Conservation (phyloP, 257 asterid genomes). For the Ajuga chamaepitys region DNA sequence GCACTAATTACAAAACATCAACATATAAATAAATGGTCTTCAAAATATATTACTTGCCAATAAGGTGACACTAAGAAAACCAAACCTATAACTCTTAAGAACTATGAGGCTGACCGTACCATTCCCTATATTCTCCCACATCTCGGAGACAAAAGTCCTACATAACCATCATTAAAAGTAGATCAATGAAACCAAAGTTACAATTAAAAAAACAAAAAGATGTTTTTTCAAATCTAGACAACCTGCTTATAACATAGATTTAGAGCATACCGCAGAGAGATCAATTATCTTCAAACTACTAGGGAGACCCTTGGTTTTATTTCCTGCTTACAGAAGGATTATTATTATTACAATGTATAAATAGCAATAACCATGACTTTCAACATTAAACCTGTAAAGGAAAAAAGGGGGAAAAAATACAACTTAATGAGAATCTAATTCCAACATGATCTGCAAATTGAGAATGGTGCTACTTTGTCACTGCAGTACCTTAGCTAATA, state of each 20-base stretch:
- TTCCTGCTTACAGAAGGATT: constrained; percentile 48
- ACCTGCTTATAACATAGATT: not conserved
- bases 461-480: not conserved
- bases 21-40: not conserved
- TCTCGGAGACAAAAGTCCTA: no score
- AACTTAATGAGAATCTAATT: not conserved
- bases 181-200: not conserved
- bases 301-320: constrained; percentile 78
- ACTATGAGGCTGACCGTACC: constrained; percentile 93
- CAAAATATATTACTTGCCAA: not conserved
- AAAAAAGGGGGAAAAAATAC: not conserved
- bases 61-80: constrained; percentile 1
- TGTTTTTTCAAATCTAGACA: not conserved
- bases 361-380: no score
- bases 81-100: constrained; percentile 79
- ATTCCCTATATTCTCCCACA: no score
- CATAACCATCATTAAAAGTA: constrained; percentile 38
- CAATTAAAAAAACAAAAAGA: not conserved
- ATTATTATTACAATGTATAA: not conserved
- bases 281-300: constrained; percentile 58
- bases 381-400: not conserved
- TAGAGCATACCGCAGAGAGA: constrained; percentile 57
- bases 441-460: not conserved
- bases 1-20: no score
- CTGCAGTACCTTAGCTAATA: constrained; percentile 65